Conservation (phyloP, 345 rosid genomes). For the Lumnitzera racemosa region DNA sequence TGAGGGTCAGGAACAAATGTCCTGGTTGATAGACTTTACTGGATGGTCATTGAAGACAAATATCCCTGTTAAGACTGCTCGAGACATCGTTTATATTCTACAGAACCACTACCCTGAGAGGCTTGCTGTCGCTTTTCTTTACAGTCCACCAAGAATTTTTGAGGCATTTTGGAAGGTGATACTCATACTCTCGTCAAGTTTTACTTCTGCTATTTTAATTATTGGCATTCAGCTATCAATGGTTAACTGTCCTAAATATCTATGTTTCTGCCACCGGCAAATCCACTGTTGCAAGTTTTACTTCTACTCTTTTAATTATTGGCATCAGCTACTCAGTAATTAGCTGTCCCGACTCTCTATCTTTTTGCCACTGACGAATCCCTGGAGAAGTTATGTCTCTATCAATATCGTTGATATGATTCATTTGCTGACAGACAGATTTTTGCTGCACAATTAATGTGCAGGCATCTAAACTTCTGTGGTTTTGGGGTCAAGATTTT, state of each 20-base stretch:
- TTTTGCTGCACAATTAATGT: too few relatives aligned
- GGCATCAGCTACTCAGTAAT: background rate
- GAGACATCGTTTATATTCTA: constrained; percentile 55
- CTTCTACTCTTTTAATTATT: background rate
- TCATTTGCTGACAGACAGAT: too few relatives aligned
- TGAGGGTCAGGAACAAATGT: constrained; percentile 80
- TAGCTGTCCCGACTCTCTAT: too few relatives aligned
- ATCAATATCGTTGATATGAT: too few relatives aligned
- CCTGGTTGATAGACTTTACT: constrained; percentile 90
- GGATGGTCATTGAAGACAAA: constrained; percentile 59
- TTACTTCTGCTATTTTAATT: background rate
- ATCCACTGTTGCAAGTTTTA: background rate
- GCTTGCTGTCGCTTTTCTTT: constrained; percentile 66
- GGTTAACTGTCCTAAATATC: too few relatives aligned
- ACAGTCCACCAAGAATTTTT: constrained; percentile 80
- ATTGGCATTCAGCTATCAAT: background rate
- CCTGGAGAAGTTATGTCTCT: too few relatives aligned
- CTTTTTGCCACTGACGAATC: too few relatives aligned
- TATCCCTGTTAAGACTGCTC: constrained; percentile 48
- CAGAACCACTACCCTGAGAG: constrained; percentile 95
- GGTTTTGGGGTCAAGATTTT: too few relatives aligned
- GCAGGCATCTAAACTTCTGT: too few relatives aligned
- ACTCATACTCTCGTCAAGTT: constrained; percentile 9
- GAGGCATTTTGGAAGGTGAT: constrained; percentile 82
- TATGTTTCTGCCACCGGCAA: too few relatives aligned